Evolutionary conservation across 495 filamentous ascomycete genomes (phyloP).

Genomic region (Lichina pygmaea): DNA sequence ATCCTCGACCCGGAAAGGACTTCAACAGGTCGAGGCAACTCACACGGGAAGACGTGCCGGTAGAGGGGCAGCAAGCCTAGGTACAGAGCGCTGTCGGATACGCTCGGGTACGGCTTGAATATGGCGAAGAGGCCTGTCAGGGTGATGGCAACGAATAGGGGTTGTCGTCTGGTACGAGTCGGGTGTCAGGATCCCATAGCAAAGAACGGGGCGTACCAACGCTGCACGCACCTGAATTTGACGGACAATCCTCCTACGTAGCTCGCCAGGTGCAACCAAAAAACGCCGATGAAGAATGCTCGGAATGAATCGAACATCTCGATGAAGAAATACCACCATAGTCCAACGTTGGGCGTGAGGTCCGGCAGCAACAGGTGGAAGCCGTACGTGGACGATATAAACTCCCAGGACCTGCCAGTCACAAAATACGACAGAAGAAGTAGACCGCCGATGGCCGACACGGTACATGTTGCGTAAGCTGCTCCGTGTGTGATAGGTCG

Average conservation of each 20-base stretch:
- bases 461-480: constrained; percentile 8
- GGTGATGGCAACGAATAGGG: constrained; percentile 56
- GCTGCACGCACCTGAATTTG: constrained; percentile 27
- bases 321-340: constrained; percentile 99
- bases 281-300: constrained; percentile 87
- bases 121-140: constrained; percentile 70
- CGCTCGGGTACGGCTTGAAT: constrained; percentile 89
- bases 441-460: constrained; percentile 21
- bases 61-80: constrained; percentile 68
- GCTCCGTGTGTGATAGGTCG: not conserved
- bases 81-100: constrained; percentile 64
- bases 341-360: constrained; percentile 76
- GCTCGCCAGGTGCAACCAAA: constrained; percentile 78
- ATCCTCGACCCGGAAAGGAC: no score
- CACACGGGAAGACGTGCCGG: constrained; percentile 71
- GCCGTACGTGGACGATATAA: constrained; percentile 70
- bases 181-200: no score
- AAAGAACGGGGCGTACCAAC: no score
- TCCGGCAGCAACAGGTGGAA: constrained; percentile 78
- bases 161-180: constrained; percentile 24
- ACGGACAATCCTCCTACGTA: constrained; percentile 70
- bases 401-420: constrained; percentile 57
- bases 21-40: constrained; percentile 11
- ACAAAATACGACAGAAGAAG: constrained; percentile 47
- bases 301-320: constrained; percentile 99